Evolutionary conservation across 495 filamentous ascomycete genomes (phyloP), one percentile per base, ranked within the genome.

Genomic region (Tuber magnatum): DNA sequence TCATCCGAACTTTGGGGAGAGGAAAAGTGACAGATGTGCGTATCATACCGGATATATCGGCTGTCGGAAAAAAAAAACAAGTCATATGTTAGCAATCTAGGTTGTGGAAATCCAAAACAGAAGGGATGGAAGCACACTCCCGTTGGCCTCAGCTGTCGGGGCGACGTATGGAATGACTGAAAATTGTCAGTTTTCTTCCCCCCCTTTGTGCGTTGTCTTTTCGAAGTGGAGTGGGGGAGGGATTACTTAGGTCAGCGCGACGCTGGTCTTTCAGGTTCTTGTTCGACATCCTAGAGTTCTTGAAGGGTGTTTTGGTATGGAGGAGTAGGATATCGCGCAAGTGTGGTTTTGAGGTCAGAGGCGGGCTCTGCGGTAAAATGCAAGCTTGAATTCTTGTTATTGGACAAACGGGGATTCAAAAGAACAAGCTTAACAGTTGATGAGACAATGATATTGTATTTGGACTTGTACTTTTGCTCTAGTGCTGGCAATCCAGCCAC

Each of bases 211-310:
- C 28, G 40, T 24, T 35, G 38, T 56, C 24, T 22, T 46, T 56
- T n/a, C 28, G 28, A 35, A 20, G 32, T 2, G 35, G 18, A 35
- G 8, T 22, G 32, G 38, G n/a, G 69, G 28, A 41, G 22, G 9
- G 32, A 24, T 12, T 80, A 82, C 81, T 77, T 43, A 82, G 78
- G 22, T 80, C 81, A 4, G 78, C 74, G 69, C 81, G 81, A 43
- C 81, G 81, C 70, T 80, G 75, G 78, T 82, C 81, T 75, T 82
- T 82, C 69, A 80, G 77, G 46, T 81, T 72, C 72, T 74, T 77
- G 70, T 18, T 70, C 16, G 79, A 61, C 79, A 80, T 80, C 10
- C 68, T 46, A 48, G 3, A 9, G 75, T 8, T 39, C 48, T 20
- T 69, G 75, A 20, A 35, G 10, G 24, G 69, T 40, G 3, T 40